These are phyloP conservation scores for Multifurca ochricompacta DNA, from an alignment of 768 basidiomycete species.

Conservation along the genomic window DNA sequence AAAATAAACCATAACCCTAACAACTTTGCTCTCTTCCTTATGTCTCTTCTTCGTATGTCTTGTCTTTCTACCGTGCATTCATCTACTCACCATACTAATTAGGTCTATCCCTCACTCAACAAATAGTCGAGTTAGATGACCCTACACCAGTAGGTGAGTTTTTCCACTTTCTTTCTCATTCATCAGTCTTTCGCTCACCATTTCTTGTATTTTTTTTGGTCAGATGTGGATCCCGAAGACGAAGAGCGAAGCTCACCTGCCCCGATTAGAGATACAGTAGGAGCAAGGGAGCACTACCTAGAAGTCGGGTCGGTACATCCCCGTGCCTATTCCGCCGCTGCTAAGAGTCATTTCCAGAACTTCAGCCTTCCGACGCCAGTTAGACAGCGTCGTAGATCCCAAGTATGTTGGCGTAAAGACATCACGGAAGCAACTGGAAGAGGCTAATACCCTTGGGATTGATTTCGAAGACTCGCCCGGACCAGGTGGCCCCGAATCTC, in stretches of 20 bases:
- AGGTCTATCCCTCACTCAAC: conserved; percentile 64
- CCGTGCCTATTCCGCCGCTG: background rate
- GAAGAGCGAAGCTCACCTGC: conserved; percentile 30
- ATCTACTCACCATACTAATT: background rate
- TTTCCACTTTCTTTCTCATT: background rate
- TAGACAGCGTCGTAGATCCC: conserved; percentile 59
- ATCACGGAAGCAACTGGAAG: conserved; percentile 50
- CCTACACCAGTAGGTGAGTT: conserved; percentile 57
- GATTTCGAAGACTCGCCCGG: conserved; percentile 25
- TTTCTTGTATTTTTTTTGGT: conserved; percentile 1
- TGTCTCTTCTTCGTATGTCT: conserved; percentile 20
- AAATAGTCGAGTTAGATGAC: conserved; percentile 74
- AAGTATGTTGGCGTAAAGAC: conserved; percentile 72
- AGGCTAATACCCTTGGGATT: conserved; percentile 28
- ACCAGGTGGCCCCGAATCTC: conserved; percentile 20
- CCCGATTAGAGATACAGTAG: conserved; percentile 25
- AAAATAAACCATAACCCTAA: conserved; percentile 16
- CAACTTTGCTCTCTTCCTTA: background rate
- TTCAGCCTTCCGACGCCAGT: conserved; percentile 57
- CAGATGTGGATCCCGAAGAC: conserved; percentile 38
- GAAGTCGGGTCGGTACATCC: conserved; percentile 62
- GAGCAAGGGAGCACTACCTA: conserved; percentile 68
- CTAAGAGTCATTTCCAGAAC: conserved; percentile 36
- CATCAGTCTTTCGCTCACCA: conserved; percentile 9
- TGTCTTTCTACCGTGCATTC: conserved; percentile 9